Conservation (phyloP, 768 basidiomycete species). For the Suillus clintonianus region DNA sequence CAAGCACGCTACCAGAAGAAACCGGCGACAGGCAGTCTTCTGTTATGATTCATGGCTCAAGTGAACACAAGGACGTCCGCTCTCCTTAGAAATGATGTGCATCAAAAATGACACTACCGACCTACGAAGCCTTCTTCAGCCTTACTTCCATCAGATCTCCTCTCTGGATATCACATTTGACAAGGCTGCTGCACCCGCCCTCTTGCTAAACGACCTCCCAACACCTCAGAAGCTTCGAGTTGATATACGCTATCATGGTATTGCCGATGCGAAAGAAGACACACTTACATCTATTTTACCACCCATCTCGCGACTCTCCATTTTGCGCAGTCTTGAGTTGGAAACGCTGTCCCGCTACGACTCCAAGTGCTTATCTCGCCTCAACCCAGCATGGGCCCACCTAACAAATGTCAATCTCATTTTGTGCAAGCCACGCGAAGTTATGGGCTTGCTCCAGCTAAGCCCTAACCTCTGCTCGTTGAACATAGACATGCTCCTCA, state of each 20-base stretch:
- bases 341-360: fast-evolving
- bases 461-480: too few species aligned
- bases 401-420: too few species aligned
- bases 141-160: neutral
- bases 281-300: neutral
- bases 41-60: neutral
- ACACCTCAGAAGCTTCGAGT: neutral
- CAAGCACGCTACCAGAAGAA: neutral
- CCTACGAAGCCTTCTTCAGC: neutral
- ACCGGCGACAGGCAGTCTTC: neutral
- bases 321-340: neutral
- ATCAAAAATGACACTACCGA: neutral
- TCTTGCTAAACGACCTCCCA: neutral
- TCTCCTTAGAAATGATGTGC: neutral
- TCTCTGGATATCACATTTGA: neutral
- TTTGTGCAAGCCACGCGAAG: too few species aligned
- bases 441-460: too few species aligned
- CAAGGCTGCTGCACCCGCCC: neutral
- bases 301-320: neutral
- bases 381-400: too few species aligned
- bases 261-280: too few species aligned
- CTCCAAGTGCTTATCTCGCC: neutral
- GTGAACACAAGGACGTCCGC: neutral
- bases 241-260: too few species aligned
- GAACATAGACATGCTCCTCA: too few species aligned